Conservation (phyloP, 2,329 filamentous ascomycete species). For the Trichoderma afroharzianum region DNA sequence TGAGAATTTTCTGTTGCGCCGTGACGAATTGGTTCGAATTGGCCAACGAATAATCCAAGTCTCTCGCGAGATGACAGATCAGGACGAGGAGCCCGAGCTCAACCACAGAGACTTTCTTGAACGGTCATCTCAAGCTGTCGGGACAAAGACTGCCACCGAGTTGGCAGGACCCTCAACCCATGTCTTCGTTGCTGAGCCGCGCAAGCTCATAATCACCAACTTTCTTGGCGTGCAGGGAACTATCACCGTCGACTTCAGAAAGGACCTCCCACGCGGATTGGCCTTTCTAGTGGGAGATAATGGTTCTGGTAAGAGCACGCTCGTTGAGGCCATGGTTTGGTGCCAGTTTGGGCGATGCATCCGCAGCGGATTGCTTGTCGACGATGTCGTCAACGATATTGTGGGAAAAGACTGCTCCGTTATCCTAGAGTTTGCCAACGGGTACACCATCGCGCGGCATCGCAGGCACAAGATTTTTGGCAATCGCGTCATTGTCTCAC, state of each 20-base stretch:
- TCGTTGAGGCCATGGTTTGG: conserved; percentile 22
- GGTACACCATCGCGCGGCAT: conserved; percentile 21
- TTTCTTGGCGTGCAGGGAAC: conserved; percentile 23
- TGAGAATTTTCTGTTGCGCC: conserved; percentile 12
- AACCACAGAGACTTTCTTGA: conserved; percentile 20
- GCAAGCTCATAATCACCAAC: conserved; percentile 22
- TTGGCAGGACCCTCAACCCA: conserved; percentile 10
- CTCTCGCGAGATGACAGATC: conserved; percentile 3
- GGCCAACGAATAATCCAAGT: conserved; percentile 22
- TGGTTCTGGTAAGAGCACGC: conserved; percentile 24
- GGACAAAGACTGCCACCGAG: conserved; percentile 9
- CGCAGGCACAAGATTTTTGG: conserved; percentile 19
- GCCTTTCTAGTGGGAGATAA: conserved; percentile 22
- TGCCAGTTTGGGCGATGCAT: conserved; percentile 22
- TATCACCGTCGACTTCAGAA: conserved; percentile 18
- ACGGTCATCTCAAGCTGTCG: not conserved
- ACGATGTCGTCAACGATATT: conserved; percentile 23
- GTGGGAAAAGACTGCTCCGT: conserved; percentile 23
- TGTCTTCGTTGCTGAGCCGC: conserved; percentile 22
- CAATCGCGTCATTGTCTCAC: conserved; percentile 19
- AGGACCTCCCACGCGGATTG: conserved; percentile 19
- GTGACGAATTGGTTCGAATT: conserved; percentile 20
- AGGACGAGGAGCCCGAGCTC: conserved; percentile 7
- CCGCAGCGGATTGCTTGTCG: conserved; percentile 16
- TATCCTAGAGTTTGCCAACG: conserved; percentile 22